phyloP scores from a whole-genome alignment of 2,329 filamentous ascomycete genomes.

The Fusarium lateritium region DNA sequence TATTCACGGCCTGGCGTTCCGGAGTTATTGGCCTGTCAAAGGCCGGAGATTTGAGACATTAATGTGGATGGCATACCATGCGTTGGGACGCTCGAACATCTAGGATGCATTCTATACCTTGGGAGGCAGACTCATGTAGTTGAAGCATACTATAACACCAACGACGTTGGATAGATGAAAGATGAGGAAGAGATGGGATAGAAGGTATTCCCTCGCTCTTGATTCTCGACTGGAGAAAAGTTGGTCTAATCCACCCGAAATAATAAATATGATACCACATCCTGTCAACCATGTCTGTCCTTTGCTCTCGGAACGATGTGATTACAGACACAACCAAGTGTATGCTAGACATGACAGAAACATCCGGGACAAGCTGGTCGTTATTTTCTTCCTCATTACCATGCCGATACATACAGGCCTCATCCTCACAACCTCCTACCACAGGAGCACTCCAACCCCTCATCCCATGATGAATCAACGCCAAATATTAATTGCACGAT shows the following conservation, averaged over 20 bases:
- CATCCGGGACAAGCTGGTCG: conserved; percentile 14
- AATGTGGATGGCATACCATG: conserved; percentile 30
- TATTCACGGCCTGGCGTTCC: conserved; percentile 48
- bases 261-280: conserved; percentile 34
- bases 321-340: conserved; percentile 1
- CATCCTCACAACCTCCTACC: conserved; percentile 11
- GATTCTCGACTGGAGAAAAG: conserved; percentile 28
- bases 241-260: conserved; percentile 22
- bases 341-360: neutral
- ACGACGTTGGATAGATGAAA: conserved; percentile 25
- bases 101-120: conserved; percentile 14
- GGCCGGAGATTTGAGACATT: conserved; percentile 28
- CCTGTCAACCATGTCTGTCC: neutral
- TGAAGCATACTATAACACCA: conserved; percentile 24
- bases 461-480: conserved; percentile 21
- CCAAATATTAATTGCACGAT: conserved; percentile 8
- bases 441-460: neutral
- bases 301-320: neutral
- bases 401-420: conserved; percentile 40
- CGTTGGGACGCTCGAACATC: conserved; percentile 9
- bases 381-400: conserved; percentile 43
- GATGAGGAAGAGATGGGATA: conserved; percentile 22
- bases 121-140: conserved; percentile 16
- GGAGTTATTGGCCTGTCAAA: conserved; percentile 30
- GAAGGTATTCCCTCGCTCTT: conserved; percentile 32